phyloP scores from a whole-genome alignment of 2,329 filamentous ascomycete species.

The Penicillium fuscoglaucum region DNA sequence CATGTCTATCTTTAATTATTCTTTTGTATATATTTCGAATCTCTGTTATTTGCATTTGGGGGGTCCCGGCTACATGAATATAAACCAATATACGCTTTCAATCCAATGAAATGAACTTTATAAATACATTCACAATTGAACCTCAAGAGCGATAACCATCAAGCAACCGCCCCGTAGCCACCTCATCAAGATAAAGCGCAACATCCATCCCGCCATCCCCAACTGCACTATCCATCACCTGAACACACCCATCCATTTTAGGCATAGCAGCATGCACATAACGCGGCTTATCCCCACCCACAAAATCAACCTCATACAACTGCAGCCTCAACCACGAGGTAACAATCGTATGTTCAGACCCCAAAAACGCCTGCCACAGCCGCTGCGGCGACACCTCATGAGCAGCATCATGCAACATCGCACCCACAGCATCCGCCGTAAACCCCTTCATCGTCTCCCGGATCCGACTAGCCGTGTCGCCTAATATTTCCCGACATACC shows the following conservation, averaged over 20 bases:
- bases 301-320: constrained; percentile 45
- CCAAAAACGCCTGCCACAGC: constrained; percentile 52
- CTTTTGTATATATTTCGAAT: not conserved
- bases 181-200: constrained; percentile 16
- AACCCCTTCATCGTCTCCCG: constrained; percentile 40
- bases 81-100: not conserved
- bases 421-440: constrained; percentile 40
- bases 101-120: not conserved
- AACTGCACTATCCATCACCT: constrained; percentile 41
- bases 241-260: constrained; percentile 45
- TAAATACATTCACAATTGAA: not conserved
- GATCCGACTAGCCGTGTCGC: constrained; percentile 29
- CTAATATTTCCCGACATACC: not conserved
- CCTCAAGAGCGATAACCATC: not conserved
- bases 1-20: not conserved
- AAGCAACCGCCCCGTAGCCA: constrained; percentile 3
- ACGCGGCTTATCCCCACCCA: constrained; percentile 21
- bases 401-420: constrained; percentile 47
- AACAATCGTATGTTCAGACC: constrained; percentile 44
- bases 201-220: constrained; percentile 18
- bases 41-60: not conserved
- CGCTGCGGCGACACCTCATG: constrained; percentile 50
- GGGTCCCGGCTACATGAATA: not conserved
- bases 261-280: constrained; percentile 50
- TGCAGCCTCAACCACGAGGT: constrained; percentile 44